A percentile compares a stretch with the other conserved stretches of the same genome.
phyloP scores from a whole-genome alignment of 108 stramenopile genomes.

The Skeletonema grethae region DNA sequence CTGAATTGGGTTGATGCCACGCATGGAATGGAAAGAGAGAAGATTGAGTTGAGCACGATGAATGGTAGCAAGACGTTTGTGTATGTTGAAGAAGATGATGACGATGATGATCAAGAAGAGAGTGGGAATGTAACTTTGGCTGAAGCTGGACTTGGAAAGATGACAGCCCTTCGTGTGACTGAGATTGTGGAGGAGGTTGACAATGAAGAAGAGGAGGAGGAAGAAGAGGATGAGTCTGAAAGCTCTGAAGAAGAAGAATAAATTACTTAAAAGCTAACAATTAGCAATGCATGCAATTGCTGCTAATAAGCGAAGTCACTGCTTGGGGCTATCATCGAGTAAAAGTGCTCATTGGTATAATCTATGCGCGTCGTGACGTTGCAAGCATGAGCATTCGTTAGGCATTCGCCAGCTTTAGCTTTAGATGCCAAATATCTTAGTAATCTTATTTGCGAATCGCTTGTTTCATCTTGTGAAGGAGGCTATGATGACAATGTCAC shows the following conservation, averaged over 20 bases:
- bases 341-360: no score
- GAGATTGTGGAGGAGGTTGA: constrained; percentile 20
- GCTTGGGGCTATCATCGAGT: no score
- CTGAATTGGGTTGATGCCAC: constrained; percentile 86
- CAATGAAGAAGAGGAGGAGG: constrained; percentile 9
- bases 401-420: no score
- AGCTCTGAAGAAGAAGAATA: background rate
- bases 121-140: constrained; percentile 41
- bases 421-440: no score
- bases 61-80: constrained; percentile 69
- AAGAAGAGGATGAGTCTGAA: constrained; percentile 6
- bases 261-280: background rate
- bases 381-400: no score
- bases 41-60: constrained; percentile 68
- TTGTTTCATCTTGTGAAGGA: no score
- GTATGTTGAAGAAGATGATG: constrained; percentile 54
- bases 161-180: constrained; percentile 70
- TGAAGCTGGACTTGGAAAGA: constrained; percentile 66
- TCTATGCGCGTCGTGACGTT: no score
- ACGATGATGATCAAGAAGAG: constrained; percentile 12
- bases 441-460: no score
- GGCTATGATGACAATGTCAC: no score
- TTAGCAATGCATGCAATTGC: no score
- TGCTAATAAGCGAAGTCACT: no score
- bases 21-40: constrained; percentile 77